Evolutionary conservation across 352 stramenopile species (phyloP), one percentile per base, ranked within the genome.

Genomic region (Globisporangium megalacanthum): DNA sequence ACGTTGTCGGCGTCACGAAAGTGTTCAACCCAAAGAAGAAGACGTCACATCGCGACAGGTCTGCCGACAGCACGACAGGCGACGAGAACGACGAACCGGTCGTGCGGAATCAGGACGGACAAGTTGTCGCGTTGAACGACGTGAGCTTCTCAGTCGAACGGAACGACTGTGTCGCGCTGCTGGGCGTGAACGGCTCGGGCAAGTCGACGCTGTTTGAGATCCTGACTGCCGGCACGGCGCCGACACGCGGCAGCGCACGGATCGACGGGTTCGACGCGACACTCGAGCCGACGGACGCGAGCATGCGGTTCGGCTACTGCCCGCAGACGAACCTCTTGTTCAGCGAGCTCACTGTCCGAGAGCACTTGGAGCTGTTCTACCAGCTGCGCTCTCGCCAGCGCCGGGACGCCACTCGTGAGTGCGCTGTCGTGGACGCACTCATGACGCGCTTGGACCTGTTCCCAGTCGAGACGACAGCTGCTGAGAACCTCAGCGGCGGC

Each of bases 161-260:
- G 29, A 84, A 92, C 19, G 86, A 98, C 60, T 93, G 93, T 52
- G 90, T 98, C 17, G 94, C 92, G 1, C 60, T 98, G 4, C 66
- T 98, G 14, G 95, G 95, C 3, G 86, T 97, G 46, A 98, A 98
- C 66, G 95, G 94, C 3, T 94, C 92, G 15, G 93, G 94, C n/a
- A 98, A 99, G 68, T 98, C 96, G 17, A 99, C 97, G 3, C 97
- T 96, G 49, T 98, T 99, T 59, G 83, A 92, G 56, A 97, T 99
- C 52, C 64, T 99, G 20, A 98, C 96, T 13, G 95, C 90, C 25
- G 87, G 94, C 31, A 71, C 96, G 42, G 68, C 77, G 17, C 88
- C 94, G 1, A 95, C 83, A 0, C 63, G 46, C 17, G 88, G 87
- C 6, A 69, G 62, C 9, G 84, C 75, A 7, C 42, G 73, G 6